These are phyloP conservation scores for Carex kokanica DNA, from an alignment of 176 grass and related monocot genomes.

Conservation along the genomic window DNA sequence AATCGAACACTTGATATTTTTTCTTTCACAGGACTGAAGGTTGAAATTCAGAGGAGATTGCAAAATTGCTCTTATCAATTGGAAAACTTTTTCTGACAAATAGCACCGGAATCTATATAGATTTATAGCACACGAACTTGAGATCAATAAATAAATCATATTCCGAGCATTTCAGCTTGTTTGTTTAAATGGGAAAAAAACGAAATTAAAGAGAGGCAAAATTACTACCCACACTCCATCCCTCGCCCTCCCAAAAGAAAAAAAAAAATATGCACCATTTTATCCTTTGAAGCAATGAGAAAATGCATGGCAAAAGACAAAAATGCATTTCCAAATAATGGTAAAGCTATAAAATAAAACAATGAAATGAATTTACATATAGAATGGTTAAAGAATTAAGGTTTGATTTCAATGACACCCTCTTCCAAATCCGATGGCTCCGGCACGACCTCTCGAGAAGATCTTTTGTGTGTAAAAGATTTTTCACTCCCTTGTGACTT, in stretches of 20 bases:
- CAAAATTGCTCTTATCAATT: no score
- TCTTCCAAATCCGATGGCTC: slow-evolving; percentile 47
- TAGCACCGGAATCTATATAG: not conserved
- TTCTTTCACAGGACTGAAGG: no score
- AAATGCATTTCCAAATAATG: slow-evolving; percentile 22
- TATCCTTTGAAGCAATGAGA: slow-evolving; percentile 21
- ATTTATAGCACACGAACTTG: not conserved
- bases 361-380: slow-evolving; percentile 31
- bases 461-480: slow-evolving; percentile 51
- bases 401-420: slow-evolving; percentile 26
- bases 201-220: not conserved
- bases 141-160: slow-evolving; percentile 5
- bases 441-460: slow-evolving; percentile 42
- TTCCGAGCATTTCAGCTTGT: not conserved
- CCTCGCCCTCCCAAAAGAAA: not conserved
- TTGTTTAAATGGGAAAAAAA: not conserved
- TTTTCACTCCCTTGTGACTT: slow-evolving; percentile 41
- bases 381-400: slow-evolving; percentile 21
- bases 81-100: not conserved
- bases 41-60: no score
- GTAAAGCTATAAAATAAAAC: slow-evolving; percentile 21
- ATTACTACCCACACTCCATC: not conserved
- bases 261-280: slow-evolving; percentile 12
- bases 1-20: no score
- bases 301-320: slow-evolving; percentile 19